Percentiles rank a stretch among this genome's conserved stretches.
Evolutionary conservation across 768 basidiomycete species (phyloP).

Genomic region (Trametopsis cervina): DNA sequence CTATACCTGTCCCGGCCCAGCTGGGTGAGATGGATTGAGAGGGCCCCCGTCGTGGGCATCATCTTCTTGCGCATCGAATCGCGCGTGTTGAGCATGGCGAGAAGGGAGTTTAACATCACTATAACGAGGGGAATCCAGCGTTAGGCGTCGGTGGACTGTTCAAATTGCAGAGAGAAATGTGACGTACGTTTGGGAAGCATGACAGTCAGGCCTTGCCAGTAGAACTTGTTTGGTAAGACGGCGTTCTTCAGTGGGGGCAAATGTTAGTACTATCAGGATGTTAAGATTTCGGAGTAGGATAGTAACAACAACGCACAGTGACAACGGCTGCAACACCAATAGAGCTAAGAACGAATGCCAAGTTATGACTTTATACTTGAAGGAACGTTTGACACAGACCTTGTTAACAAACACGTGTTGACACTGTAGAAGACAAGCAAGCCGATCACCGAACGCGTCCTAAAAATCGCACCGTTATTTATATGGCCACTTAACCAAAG

Average conservation of each 20-base stretch:
- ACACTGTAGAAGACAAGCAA: not conserved
- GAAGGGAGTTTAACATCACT: constrained; percentile 1
- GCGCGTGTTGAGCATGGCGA: not conserved
- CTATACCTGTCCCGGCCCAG: too few relatives aligned
- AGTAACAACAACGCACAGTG: not conserved
- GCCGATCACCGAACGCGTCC: not conserved
- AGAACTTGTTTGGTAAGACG: not conserved
- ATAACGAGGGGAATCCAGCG: not conserved
- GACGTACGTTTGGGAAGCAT: not conserved
- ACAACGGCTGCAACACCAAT: not conserved
- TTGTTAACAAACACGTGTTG: not conserved
- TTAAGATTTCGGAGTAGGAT: too few relatives aligned
- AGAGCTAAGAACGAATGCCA: not conserved
- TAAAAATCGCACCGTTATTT: too few relatives aligned
- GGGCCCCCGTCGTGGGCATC: not conserved
- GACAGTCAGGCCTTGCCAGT: not conserved
- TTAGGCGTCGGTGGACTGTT: not conserved
- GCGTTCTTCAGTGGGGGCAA: too few relatives aligned
- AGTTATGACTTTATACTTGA: not conserved
- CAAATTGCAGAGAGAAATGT: not conserved
- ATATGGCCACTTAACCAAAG: too few relatives aligned
- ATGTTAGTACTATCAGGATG: too few relatives aligned
- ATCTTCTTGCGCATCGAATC: not conserved
- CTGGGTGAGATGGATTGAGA: not conserved
- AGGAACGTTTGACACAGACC: not conserved